Conservation (phyloP, 768 basidiomycete genomes). For the Psilocybe cubensis region DNA sequence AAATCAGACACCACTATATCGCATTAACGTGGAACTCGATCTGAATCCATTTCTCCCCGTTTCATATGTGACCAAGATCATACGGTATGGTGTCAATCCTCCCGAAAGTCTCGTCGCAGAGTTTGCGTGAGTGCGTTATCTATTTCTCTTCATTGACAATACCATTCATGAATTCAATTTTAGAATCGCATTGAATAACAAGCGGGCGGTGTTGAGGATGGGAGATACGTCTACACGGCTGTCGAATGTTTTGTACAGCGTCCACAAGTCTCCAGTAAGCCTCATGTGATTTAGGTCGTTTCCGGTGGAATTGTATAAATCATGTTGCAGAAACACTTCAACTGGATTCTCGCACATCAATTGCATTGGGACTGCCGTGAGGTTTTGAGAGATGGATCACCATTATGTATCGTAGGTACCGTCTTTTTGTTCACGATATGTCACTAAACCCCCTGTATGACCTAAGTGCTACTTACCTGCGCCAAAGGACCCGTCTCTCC, state of each 20-base stretch:
- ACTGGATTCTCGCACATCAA: conserved; percentile 40
- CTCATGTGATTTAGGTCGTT: background rate
- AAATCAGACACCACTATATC: conserved; percentile 38
- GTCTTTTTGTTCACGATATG: background rate
- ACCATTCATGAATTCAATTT: background rate
- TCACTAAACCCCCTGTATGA: background rate
- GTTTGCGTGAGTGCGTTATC: conserved; percentile 34
- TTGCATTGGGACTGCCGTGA: conserved; percentile 52
- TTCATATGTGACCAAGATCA: conserved; percentile 44
- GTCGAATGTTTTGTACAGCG: conserved; percentile 37
- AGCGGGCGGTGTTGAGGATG: conserved; percentile 43
- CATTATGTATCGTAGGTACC: conserved; percentile 47
- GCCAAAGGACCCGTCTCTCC: background rate
- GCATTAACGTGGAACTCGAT: conserved; percentile 45
- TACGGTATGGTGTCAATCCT: conserved; percentile 23
- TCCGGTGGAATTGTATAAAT: background rate
- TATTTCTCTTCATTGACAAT: conserved; percentile 15
- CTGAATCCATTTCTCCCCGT: conserved; percentile 50
- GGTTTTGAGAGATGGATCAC: conserved; percentile 48
- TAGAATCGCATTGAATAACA: conserved; percentile 45
- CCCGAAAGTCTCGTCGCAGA: conserved; percentile 34
- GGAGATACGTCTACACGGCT: conserved; percentile 43
- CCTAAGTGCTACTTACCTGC: conserved; percentile 11
- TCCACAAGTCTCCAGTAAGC: conserved; percentile 35
- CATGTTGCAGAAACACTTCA: conserved; percentile 39